Percentiles rank a stretch among this genome's conserved stretches.
Conservation (phyloP, 225 moss, liverwort and hornwort species). For the Antitrichia curtipendula region DNA sequence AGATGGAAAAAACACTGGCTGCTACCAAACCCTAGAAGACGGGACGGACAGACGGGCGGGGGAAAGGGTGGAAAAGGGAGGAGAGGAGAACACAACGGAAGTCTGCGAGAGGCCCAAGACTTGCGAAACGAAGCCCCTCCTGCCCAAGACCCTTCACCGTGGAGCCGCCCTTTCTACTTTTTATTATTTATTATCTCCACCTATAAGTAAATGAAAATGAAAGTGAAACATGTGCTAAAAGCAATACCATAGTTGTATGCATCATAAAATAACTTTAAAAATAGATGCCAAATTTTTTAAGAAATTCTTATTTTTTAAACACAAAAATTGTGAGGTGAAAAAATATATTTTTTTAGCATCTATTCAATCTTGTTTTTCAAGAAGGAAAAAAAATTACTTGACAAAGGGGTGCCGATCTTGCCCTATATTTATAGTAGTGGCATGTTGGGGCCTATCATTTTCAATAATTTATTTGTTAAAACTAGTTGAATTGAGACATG, state of each 20-base stretch:
- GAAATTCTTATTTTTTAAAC: no score
- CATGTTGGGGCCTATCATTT: rapidly evolving
- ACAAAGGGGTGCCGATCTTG: rapidly evolving
- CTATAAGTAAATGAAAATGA: background rate
- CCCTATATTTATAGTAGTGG: rapidly evolving
- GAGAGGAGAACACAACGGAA: background rate
- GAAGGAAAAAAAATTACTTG: background rate
- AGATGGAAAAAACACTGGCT: background rate
- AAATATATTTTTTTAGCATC: no score
- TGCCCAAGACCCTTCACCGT: background rate
- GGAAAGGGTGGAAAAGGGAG: background rate
- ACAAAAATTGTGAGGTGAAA: no score
- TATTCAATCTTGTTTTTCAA: rapidly evolving
- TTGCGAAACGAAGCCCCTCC: background rate
- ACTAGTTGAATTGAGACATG: background rate
- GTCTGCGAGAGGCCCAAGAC: background rate
- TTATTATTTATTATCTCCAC: background rate
- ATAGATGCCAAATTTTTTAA: background rate
- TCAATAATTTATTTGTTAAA: background rate
- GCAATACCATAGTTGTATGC: background rate
- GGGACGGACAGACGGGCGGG: background rate
- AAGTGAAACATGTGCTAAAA: background rate
- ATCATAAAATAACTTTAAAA: background rate
- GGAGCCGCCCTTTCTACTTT: background rate
- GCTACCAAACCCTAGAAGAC: constrained; percentile 30